Conservation (phyloP, 1,284 basidiomycete species). For the Melampsora larici-populina region DNA sequence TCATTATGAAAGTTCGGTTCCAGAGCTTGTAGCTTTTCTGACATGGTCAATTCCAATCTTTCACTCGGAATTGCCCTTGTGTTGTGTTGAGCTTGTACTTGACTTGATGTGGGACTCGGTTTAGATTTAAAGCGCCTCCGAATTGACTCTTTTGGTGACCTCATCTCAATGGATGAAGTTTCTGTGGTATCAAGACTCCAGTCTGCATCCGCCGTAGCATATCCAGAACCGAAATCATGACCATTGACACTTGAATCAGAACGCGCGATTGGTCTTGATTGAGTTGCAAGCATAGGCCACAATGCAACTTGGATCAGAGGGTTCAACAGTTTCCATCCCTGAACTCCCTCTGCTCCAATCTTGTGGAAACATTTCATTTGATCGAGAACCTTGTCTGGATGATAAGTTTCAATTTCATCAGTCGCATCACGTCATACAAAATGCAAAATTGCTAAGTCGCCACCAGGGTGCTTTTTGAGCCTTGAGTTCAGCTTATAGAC, state of each 20-base stretch:
- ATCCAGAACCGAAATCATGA: background rate
- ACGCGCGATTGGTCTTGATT: no score
- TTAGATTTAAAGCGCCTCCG: background rate
- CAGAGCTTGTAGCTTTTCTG: conserved; percentile 42
- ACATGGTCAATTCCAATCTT: no score
- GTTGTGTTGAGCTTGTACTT: background rate
- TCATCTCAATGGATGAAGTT: background rate
- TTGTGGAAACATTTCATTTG: conserved; percentile 66
- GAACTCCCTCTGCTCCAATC: conserved; percentile 54
- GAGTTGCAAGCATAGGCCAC: conserved; percentile 47
- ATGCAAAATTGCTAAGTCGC: conserved; percentile 83
- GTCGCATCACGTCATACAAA: no score
- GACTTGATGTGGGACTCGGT: background rate
- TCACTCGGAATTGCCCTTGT: background rate
- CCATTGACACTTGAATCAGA: no score
- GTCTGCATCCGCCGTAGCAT: background rate
- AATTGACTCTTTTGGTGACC: background rate
- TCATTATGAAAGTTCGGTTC: conserved; percentile 47
- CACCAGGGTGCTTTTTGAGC: conserved; percentile 85
- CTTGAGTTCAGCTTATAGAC: conserved; percentile 78
- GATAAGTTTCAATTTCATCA: conserved; percentile 90
- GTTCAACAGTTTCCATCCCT: conserved; percentile 77
- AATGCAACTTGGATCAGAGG: conserved; percentile 78
- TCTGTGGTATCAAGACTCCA: conserved; percentile 8
- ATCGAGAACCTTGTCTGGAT: no score